Base-by-base conservation (phyloP, 192 early-diverging fungal species). In the Coemansia asiatica region DNA sequence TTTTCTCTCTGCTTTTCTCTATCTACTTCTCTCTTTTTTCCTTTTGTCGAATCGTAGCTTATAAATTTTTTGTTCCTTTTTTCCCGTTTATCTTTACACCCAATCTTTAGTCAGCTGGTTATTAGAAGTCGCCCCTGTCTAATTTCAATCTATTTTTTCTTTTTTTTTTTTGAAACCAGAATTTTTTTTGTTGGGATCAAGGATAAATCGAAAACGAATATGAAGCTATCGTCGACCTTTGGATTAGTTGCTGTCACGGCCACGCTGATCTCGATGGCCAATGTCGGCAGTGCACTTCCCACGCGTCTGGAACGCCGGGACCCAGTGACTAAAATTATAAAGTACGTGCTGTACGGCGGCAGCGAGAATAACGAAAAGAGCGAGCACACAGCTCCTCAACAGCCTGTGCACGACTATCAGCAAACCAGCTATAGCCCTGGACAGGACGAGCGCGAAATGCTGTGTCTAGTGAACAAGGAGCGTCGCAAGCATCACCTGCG, bases 391-490 rank as follows among this genome's bases (percentile, higher is more conserved):
- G 58, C 49, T 31, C 48, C 29, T 18, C n/a, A 63, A 29, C 36
- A 35, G 29, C 59, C 31, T 16, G 26, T 16, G 40, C 60, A 38
- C 4, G 33, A 28, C 33, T 23, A 58, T 36, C 12, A 56, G 27
- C 44, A 47, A 28, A 25, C 63, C 59, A 44, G 38, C 33, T 48
- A 48, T 21, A 38, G 6, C 10, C 56, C 64, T 1, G 25, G 46
- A 13, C 53, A 33, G 29, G 44, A 56, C 33, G 76, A 79, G 60
- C 64, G 63, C 31, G 38, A 69, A 27, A 58, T 83, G 44, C 60
- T 79, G 23, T 72, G 75, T 35, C 67, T 83, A 21, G 76, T 83
- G 15, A 83, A 83, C 76, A 70, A 79, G 55, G 73, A 70, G 57
- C 66, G 82, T 8, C 40, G 48, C 21, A 60, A 60, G 2, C 46